These are phyloP conservation scores for Epichloe coenophiala DNA, from an alignment of 2,329 filamentous ascomycete genomes.

Conservation along the genomic window DNA sequence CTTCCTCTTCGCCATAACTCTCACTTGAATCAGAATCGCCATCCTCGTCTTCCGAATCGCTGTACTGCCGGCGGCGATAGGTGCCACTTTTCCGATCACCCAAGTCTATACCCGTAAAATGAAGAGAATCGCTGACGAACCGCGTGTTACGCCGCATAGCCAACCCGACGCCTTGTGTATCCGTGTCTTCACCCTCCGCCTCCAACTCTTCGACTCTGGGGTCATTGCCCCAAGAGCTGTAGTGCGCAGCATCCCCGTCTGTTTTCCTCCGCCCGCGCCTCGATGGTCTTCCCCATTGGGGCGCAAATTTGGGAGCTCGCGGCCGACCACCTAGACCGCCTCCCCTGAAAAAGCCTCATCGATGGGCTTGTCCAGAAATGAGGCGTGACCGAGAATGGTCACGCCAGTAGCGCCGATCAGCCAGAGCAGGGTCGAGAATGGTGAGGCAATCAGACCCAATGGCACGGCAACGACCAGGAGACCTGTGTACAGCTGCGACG, in stretches of 20 bases:
- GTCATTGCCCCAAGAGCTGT: slow-evolving; percentile 21
- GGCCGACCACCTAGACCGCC: slow-evolving; percentile 99
- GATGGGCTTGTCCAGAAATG: slow-evolving; percentile 96
- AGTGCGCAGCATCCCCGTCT: slow-evolving; percentile 30
- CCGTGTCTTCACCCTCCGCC: slow-evolving; percentile 42
- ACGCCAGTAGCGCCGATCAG: slow-evolving; percentile 91
- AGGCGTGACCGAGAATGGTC: slow-evolving; percentile 85
- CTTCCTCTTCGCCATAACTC: slow-evolving; percentile 18
- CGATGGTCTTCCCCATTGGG: slow-evolving; percentile 99
- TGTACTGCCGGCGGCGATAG: slow-evolving; percentile 24
- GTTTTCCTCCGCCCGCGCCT: slow-evolving; percentile 62
- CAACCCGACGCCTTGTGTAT: slow-evolving; percentile 41
- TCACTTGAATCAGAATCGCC: slow-evolving; percentile 18
- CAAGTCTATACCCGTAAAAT: slow-evolving; percentile 47
- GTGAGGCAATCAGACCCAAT: slow-evolving; percentile 72
- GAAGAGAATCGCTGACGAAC: slow-evolving; percentile 46
- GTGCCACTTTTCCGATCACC: slow-evolving; percentile 26
- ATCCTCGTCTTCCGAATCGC: slow-evolving; percentile 17
- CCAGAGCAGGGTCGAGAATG: slow-evolving; percentile 79
- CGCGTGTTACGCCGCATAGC: slow-evolving; percentile 30
- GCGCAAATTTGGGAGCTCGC: slow-evolving; percentile 92
- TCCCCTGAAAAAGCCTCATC: slow-evolving; percentile 99
- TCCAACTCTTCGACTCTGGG: slow-evolving; percentile 53
- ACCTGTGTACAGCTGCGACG: slow-evolving; percentile 87
- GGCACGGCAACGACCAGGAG: slow-evolving; percentile 74